Evolutionary conservation across 495 filamentous ascomycete genomes (phyloP).

Genomic region (Amniculicola lignicola): DNA sequence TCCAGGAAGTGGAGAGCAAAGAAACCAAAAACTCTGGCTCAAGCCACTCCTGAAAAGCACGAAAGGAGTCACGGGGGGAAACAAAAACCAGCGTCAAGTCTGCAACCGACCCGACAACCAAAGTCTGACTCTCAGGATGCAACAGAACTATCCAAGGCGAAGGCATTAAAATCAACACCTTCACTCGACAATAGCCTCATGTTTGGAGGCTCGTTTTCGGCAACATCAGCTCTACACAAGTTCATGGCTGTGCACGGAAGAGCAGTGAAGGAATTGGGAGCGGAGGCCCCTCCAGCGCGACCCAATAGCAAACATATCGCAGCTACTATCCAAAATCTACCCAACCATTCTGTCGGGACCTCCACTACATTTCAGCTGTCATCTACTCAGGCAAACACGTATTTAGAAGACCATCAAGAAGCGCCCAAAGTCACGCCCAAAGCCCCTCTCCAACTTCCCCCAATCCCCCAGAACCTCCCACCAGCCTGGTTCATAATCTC

Average conservation of each 20-base stretch:
- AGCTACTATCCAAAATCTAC: neutral
- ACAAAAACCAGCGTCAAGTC: too few species aligned
- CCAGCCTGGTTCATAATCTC: slow-evolving; percentile 51
- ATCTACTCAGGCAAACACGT: too few species aligned
- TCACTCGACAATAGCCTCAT: slow-evolving; percentile 31
- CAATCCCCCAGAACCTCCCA: slow-evolving; percentile 27
- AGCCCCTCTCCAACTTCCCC: slow-evolving; percentile 11
- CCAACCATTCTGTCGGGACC: neutral
- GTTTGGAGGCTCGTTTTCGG: slow-evolving; percentile 37
- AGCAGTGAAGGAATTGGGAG: too few species aligned
- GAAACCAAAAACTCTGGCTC: too few species aligned
- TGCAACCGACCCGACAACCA: too few species aligned
- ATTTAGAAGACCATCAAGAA: neutral
- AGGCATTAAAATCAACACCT: too few species aligned
- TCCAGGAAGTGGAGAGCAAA: too few species aligned
- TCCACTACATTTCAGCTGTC: neutral
- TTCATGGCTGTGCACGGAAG: slow-evolving; percentile 33
- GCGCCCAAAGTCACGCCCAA: neutral
- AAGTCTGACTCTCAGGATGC: too few species aligned
- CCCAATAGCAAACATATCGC: neutral
- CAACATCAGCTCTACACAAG: slow-evolving; percentile 31
- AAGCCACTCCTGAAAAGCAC: too few species aligned
- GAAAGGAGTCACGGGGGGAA: too few species aligned
- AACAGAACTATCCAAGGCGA: too few species aligned
- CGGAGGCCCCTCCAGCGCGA: too few species aligned